Conservation (phyloP, 371 early-diverging fungal genomes). For the Apophysomyces trapeziformis region DNA sequence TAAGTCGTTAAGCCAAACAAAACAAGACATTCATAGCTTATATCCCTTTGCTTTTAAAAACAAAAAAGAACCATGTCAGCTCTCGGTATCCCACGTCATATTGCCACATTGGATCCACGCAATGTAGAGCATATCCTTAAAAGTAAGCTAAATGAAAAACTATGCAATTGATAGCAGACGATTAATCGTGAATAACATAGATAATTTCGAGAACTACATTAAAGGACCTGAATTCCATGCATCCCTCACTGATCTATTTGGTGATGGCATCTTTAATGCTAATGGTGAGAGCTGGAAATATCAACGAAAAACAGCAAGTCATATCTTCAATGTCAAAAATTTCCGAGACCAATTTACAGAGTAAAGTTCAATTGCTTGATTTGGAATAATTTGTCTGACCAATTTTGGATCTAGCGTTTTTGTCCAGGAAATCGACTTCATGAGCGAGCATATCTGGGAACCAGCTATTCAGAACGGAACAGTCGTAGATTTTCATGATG, state of each 20-base stretch:
- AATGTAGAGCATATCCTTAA: conserved; percentile 36
- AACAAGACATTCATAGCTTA: neutral
- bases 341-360: conserved; percentile 57
- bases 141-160: conserved; percentile 14
- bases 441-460: conserved; percentile 35
- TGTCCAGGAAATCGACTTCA: conserved; percentile 43
- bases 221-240: conserved; percentile 39
- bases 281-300: conserved; percentile 52
- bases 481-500: conserved; percentile 43
- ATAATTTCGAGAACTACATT: conserved; percentile 44
- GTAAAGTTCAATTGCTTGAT: conserved; percentile 18
- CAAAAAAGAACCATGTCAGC: conserved; percentile 24
- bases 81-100: conserved; percentile 23
- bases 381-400: neutral
- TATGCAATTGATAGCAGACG: neutral
- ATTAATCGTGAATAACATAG: conserved; percentile 5
- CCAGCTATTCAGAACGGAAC: conserved; percentile 35
- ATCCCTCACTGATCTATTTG: conserved; percentile 34
- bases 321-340: conserved; percentile 60
- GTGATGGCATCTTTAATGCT: conserved; percentile 48
- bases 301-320: conserved; percentile 52
- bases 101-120: conserved; percentile 29
- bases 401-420: conserved; percentile 36
- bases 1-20: conserved; percentile 3
- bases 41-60: neutral